These are phyloP conservation scores for Volvox carteri DNA, from an alignment of 163 green algal genomes.

Conservation along the genomic window DNA sequence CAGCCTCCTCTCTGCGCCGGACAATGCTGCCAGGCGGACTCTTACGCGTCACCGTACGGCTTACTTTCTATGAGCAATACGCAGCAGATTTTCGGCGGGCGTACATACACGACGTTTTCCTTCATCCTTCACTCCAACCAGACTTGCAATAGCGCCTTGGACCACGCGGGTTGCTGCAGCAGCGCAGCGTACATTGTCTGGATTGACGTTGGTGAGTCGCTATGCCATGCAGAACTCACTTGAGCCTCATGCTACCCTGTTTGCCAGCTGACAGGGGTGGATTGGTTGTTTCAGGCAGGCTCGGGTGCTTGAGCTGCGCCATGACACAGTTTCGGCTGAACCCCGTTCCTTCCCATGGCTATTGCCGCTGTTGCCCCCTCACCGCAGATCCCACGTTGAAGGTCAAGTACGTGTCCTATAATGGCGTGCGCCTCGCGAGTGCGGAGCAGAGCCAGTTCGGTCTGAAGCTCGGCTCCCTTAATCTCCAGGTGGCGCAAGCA, in stretches of 20 bases:
- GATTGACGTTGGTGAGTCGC: constrained; percentile 61
- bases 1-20: constrained; percentile 24
- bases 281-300: too few relatives aligned
- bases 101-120: constrained; percentile 63
- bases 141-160: constrained; percentile 23
- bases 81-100: constrained; percentile 33
- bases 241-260: too few relatives aligned
- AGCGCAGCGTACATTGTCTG: constrained; percentile 54
- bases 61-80: constrained; percentile 45
- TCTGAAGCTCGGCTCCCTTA: constrained; percentile 32
- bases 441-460: constrained; percentile 48
- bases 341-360: too few relatives aligned
- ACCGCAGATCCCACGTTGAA: constrained; percentile 53
- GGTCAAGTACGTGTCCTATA: constrained; percentile 51
- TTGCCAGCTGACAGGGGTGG: too few relatives aligned
- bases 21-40: constrained; percentile 61
- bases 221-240: background rate
- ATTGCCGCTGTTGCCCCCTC: too few relatives aligned
- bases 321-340: too few relatives aligned
- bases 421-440: constrained; percentile 13
- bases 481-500: background rate
- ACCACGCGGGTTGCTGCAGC: constrained; percentile 52
- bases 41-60: constrained; percentile 58
- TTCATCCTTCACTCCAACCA: constrained; percentile 42
- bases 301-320: too few relatives aligned